A percentile compares a stretch with the other conserved stretches of the same genome.
phyloP scores from a whole-genome alignment of 225 moss, liverwort and hornwort genomes.

The Bryum argenteum region DNA sequence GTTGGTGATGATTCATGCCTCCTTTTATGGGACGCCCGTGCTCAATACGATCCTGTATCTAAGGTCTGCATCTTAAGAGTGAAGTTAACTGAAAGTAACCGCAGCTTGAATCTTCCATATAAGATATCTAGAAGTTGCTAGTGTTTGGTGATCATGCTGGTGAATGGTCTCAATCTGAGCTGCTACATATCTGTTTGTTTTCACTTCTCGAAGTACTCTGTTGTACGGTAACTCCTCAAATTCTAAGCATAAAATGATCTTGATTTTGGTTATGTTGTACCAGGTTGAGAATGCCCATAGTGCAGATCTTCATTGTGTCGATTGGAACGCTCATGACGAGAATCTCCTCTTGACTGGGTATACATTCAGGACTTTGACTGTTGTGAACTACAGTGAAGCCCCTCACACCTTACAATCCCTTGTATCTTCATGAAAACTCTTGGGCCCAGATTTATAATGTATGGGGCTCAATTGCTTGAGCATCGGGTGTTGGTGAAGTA shows the following conservation, averaged over 20 bases:
- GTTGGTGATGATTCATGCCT: constrained; percentile 96
- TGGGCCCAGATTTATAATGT: too few species aligned
- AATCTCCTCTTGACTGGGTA: constrained; percentile 93
- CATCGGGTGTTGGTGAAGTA: too few species aligned
- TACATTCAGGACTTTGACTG: constrained; percentile 10
- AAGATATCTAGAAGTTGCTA: constrained; percentile 1
- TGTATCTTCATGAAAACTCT: too few species aligned
- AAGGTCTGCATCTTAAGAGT: constrained; percentile 51
- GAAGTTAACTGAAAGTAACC: not conserved
- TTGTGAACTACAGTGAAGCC: not conserved
- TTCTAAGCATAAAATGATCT: not conserved
- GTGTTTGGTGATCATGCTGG: constrained; percentile 17
- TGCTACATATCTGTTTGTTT: not conserved
- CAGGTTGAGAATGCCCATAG: constrained; percentile 95
- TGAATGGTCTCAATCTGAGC: constrained; percentile 20
- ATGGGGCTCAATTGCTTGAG: too few species aligned
- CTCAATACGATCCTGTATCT: constrained; percentile 60
- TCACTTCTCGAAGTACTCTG: not conserved
- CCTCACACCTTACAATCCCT: too few species aligned
- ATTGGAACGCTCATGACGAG: constrained; percentile 92
- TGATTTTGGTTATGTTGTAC: constrained; percentile 25
- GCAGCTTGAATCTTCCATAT: constrained; percentile 5
- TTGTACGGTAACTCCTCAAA: constrained; percentile 1
- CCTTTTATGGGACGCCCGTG: constrained; percentile 90
- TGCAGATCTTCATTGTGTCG: constrained; percentile 93